phyloP scores from a whole-genome alignment of 2,329 filamentous ascomycete species.

The Nothopassalora personata region DNA sequence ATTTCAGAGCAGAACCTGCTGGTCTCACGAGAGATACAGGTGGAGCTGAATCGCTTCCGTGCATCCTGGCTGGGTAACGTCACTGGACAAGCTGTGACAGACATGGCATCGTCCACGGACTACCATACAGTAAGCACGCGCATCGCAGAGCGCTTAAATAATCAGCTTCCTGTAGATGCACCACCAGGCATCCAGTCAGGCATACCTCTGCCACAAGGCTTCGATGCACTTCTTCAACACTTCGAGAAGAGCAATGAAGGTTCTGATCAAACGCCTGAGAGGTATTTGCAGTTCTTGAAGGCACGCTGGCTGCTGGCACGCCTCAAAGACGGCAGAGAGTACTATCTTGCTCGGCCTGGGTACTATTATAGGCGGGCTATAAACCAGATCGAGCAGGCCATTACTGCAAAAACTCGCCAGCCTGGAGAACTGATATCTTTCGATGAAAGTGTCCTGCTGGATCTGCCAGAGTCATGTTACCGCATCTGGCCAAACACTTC shows the following conservation, averaged over 20 bases:
- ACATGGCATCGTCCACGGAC: not conserved
- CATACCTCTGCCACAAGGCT: constrained; percentile 16
- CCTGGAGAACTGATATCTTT: constrained; percentile 12
- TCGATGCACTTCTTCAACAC: constrained; percentile 18
- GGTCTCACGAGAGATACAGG: constrained; percentile 8
- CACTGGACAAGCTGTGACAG: constrained; percentile 4
- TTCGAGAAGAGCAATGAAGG: constrained; percentile 14
- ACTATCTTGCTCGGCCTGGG: constrained; percentile 15
- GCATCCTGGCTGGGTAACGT: constrained; percentile 12
- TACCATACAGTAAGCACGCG: constrained; percentile 8
- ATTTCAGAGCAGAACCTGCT: constrained; percentile 13
- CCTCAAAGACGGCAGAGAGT: constrained; percentile 14
- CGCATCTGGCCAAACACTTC: constrained; percentile 9
- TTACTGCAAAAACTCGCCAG: constrained; percentile 9
- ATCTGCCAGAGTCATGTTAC: constrained; percentile 11
- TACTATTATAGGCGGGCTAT: constrained; percentile 21
- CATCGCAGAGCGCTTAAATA: constrained; percentile 11
- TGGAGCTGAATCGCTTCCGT: constrained; percentile 11
- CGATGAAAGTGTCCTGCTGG: constrained; percentile 13
- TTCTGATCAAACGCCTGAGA: constrained; percentile 12
- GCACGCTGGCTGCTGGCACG: constrained; percentile 18
- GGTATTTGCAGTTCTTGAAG: constrained; percentile 21
- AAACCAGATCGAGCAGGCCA: constrained; percentile 18
- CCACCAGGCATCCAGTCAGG: constrained; percentile 2
- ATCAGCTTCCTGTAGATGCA: constrained; percentile 4